phyloP scores from a whole-genome alignment of 2,329 filamentous ascomycete species.

The Talaromyces sp. region DNA sequence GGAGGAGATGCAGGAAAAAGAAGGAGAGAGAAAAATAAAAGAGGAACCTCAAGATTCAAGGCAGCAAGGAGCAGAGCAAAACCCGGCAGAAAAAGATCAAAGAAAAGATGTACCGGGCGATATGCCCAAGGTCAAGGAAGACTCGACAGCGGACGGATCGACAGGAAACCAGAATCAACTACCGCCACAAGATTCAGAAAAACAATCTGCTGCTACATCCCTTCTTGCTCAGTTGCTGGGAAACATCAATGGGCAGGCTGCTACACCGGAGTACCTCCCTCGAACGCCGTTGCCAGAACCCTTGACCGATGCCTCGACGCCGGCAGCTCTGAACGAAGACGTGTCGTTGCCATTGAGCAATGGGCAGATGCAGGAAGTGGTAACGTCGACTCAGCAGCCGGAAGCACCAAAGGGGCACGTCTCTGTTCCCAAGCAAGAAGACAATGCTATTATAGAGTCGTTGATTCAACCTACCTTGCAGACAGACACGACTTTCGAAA shows the following conservation, averaged over 20 bases:
- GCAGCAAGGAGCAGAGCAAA: not conserved
- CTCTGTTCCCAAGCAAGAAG: conserved; percentile 8
- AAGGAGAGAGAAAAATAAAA: not conserved
- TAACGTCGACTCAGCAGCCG: not conserved
- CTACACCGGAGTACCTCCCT: conserved; percentile 18
- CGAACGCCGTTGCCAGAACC: conserved; percentile 18
- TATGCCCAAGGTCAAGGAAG: conserved; percentile 4
- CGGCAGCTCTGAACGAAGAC: conserved; percentile 13
- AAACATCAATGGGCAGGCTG: conserved; percentile 27
- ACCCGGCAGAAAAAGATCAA: not conserved
- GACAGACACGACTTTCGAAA: not conserved
- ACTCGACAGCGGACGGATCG: conserved; percentile 27
- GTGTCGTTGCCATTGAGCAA: not conserved
- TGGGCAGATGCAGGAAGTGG: not conserved
- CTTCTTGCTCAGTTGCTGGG: conserved; percentile 42
- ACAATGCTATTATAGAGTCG: not conserved
- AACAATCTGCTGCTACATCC: conserved; percentile 41
- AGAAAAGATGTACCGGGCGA: conserved; percentile 1
- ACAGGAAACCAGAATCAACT: conserved; percentile 27
- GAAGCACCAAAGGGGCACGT: not conserved
- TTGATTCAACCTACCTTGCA: not conserved
- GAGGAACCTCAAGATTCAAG: not conserved
- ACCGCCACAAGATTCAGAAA: conserved; percentile 29
- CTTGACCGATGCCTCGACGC: conserved; percentile 18
- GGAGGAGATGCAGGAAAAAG: not conserved